Percentiles rank a stretch among this genome's conserved stretches.
These are phyloP conservation scores for Linum lewisii DNA, from an alignment of 345 rosid species.

Conservation along the genomic window DNA sequence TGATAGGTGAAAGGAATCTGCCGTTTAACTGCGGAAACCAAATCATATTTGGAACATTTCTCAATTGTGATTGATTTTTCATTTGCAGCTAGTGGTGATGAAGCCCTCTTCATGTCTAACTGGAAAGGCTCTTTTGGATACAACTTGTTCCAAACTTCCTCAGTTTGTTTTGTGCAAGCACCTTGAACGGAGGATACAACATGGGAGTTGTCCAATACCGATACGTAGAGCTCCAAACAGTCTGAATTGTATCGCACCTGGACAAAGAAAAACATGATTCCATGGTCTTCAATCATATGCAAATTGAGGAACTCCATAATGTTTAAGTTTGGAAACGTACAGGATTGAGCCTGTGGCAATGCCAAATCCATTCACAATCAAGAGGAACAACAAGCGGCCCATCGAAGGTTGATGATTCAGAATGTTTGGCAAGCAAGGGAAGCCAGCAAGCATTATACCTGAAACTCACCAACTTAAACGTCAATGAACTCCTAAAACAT, in stretches of 20 bases:
- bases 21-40: slow-evolving; percentile 80
- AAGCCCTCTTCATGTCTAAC: slow-evolving; percentile 36
- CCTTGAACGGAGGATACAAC: slow-evolving; percentile 61
- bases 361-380: slow-evolving; percentile 99
- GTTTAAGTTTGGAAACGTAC: slow-evolving; percentile 28
- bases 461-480: slow-evolving; percentile 14
- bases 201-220: slow-evolving; percentile 45
- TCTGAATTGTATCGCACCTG: slow-evolving; percentile 78
- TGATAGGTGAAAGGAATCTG: slow-evolving; percentile 85
- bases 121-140: slow-evolving; percentile 69
- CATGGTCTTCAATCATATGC: neutral
- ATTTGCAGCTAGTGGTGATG: too few relatives aligned
- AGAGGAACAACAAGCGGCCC: slow-evolving; percentile 79
- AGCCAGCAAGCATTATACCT: slow-evolving; percentile 95
- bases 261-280: slow-evolving; percentile 10
- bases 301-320: neutral
- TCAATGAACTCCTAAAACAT: neutral
- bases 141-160: slow-evolving; percentile 55
- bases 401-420: slow-evolving; percentile 35
- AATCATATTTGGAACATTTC: slow-evolving; percentile 62
- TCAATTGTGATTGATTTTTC: slow-evolving; percentile 26
- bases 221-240: slow-evolving; percentile 66
- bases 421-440: slow-evolving; percentile 71
- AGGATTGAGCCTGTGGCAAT: slow-evolving; percentile 95
- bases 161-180: slow-evolving; percentile 30